Evolutionary conservation across 768 basidiomycete species (phyloP).

Genomic region (Russula griseocarnosa): DNA sequence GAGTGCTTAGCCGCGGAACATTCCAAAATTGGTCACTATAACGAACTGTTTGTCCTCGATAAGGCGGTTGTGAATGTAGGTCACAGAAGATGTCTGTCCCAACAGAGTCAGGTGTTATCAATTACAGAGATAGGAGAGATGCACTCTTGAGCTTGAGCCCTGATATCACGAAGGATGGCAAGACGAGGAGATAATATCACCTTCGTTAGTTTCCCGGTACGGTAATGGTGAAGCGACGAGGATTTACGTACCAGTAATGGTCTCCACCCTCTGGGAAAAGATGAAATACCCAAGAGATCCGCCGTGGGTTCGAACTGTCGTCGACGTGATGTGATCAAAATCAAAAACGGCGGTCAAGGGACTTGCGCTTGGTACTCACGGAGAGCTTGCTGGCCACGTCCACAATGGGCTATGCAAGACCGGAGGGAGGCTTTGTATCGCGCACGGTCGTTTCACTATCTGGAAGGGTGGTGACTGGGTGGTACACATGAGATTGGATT

Average conservation of each 20-base stretch:
- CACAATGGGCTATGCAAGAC: conserved; percentile 60
- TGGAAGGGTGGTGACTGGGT: conserved; percentile 66
- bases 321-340: conserved; percentile 57
- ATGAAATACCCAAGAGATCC: conserved; percentile 92
- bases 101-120: no score
- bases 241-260: conserved; percentile 65
- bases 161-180: no score
- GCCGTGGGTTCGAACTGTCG: conserved; percentile 69
- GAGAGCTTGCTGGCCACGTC: conserved; percentile 81
- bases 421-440: conserved; percentile 82
- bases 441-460: conserved; percentile 75
- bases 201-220: background rate
- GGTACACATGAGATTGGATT: background rate
- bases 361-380: conserved; percentile 42
- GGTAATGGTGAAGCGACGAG: background rate
- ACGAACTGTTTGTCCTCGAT: no score
- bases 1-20: no score
- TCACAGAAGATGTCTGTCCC: no score
- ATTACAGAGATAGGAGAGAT: no score
- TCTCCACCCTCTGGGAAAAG: conserved; percentile 69
- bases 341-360: no score
- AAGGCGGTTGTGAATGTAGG: no score
- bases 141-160: no score
- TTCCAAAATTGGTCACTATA: no score
- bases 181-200: background rate